A percentile compares a stretch with the other conserved stretches of the same genome.
These are phyloP conservation scores for Fusarium veterinarium DNA, from an alignment of 2,329 filamentous ascomycete genomes.

Conservation along the genomic window DNA sequence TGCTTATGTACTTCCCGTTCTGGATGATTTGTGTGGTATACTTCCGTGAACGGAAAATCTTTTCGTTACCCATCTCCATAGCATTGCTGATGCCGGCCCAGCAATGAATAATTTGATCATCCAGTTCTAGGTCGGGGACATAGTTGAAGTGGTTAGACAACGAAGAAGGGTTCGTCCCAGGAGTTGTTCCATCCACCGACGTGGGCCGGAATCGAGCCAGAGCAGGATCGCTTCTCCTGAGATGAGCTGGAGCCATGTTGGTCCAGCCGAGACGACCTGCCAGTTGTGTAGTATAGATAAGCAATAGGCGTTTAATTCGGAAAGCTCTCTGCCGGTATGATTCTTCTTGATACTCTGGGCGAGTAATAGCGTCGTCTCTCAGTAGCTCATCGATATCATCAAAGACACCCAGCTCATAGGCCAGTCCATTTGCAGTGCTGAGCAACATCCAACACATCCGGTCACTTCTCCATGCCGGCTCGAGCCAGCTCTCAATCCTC, in stretches of 20 bases:
- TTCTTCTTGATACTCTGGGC: conserved; percentile 78
- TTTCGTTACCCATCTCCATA: conserved; percentile 91
- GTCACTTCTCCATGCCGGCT: conserved; percentile 93
- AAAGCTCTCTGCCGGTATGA: conserved; percentile 80
- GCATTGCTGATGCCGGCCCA: conserved; percentile 94
- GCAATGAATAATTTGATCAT: conserved; percentile 81
- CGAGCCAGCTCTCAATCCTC: conserved; percentile 93
- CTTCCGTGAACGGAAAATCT: conserved; percentile 86
- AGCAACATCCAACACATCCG: conserved; percentile 99
- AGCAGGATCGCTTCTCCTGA: conserved; percentile 69
- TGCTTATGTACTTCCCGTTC: conserved; percentile 82
- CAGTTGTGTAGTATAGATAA: conserved; percentile 94
- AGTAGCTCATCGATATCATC: conserved; percentile 84
- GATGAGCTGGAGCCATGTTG: conserved; percentile 85
- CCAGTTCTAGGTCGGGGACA: conserved; percentile 73
- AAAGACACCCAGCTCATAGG: conserved; percentile 95
- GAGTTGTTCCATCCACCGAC: conserved; percentile 68
- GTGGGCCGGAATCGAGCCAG: conserved; percentile 61
- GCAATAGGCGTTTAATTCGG: conserved; percentile 85
- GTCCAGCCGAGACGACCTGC: conserved; percentile 92
- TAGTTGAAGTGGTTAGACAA: conserved; percentile 71
- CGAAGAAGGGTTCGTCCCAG: conserved; percentile 68
- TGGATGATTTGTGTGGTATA: conserved; percentile 91
- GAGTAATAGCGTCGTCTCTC: conserved; percentile 67
- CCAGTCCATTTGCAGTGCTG: conserved; percentile 88